These are phyloP conservation scores for Metroxylon sagu DNA, from an alignment of 176 grass and related monocot species.

Conservation along the genomic window DNA sequence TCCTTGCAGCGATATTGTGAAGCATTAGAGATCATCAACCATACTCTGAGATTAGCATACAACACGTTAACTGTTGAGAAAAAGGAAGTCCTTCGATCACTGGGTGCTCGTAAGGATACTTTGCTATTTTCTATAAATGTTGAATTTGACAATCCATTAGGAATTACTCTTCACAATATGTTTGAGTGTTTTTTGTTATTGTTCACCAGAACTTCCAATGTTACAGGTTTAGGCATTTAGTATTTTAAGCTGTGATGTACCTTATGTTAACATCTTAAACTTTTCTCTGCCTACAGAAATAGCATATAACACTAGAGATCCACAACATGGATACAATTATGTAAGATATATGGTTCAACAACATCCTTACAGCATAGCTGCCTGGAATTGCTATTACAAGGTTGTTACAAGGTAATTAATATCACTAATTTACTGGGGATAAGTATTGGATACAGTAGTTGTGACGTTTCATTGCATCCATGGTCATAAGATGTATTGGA, in stretches of 20 bases:
- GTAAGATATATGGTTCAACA: constrained; percentile 76
- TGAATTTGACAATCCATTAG: too few relatives aligned
- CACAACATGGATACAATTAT: constrained; percentile 85
- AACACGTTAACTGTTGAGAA: constrained; percentile 44
- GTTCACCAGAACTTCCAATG: too few relatives aligned
- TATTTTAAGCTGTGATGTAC: too few relatives aligned
- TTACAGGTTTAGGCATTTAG: too few relatives aligned
- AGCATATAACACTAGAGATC: constrained; percentile 75
- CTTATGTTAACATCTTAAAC: too few relatives aligned
- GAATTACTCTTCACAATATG: too few relatives aligned
- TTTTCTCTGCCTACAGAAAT: constrained; percentile 48
- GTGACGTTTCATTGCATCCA: too few relatives aligned
- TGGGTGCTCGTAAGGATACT: constrained; percentile 73
- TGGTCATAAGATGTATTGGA: too few relatives aligned
- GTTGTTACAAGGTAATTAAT: constrained; percentile 65
- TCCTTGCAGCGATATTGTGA: constrained; percentile 65
- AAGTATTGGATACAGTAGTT: background rate
- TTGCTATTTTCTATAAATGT: constrained; percentile 1
- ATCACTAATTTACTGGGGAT: background rate
- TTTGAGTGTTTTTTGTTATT: too few relatives aligned
- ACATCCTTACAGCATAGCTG: constrained; percentile 60
- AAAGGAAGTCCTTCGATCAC: constrained; percentile 61
- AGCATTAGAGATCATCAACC: constrained; percentile 76
- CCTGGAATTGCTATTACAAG: constrained; percentile 94
- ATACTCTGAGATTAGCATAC: constrained; percentile 69